Percentiles rank a stretch among this genome's conserved stretches.
These are phyloP conservation scores for Juncus inflexus DNA, from an alignment of 176 grass and related monocot species.

Conservation along the genomic window DNA sequence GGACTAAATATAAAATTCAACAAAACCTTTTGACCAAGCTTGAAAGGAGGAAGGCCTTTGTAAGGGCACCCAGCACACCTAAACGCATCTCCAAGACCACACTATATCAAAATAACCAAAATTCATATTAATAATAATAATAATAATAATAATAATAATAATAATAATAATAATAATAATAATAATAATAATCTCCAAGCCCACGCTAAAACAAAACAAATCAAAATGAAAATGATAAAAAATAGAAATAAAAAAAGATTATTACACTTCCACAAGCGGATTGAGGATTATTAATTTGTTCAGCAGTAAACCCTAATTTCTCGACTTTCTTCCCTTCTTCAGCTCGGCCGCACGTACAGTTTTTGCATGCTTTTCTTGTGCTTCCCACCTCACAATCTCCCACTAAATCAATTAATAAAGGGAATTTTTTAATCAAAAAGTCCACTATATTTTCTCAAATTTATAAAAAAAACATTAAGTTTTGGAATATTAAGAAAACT, in stretches of 20 bases:
- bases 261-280: conserved; percentile 48
- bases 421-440: too few species aligned
- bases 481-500: too few species aligned
- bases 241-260: too few species aligned
- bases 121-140: too few species aligned
- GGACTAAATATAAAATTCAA: not conserved
- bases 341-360: conserved; percentile 46
- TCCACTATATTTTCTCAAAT: too few species aligned
- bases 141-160: too few species aligned
- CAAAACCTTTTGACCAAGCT: conserved; percentile 49
- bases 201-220: conserved; percentile 29
- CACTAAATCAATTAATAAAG: conserved; percentile 3
- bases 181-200: conserved; percentile 33
- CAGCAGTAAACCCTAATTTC: conserved; percentile 32
- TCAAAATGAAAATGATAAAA: too few species aligned
- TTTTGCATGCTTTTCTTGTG: conserved; percentile 47
- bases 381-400: conserved; percentile 45
- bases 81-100: conserved; percentile 55
- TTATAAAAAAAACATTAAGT: too few species aligned
- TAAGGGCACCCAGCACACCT: conserved; percentile 48
- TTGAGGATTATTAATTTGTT: conserved; percentile 41
- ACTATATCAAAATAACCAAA: conserved; percentile 18
- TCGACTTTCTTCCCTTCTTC: conserved; percentile 16
- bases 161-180: too few species aligned
- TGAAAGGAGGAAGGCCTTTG: conserved; percentile 45